Percentiles rank a stretch among this genome's conserved stretches.
Evolutionary conservation across 2,329 filamentous ascomycete species (phyloP).

Genomic region (Emmonsiellopsis sp.): DNA sequence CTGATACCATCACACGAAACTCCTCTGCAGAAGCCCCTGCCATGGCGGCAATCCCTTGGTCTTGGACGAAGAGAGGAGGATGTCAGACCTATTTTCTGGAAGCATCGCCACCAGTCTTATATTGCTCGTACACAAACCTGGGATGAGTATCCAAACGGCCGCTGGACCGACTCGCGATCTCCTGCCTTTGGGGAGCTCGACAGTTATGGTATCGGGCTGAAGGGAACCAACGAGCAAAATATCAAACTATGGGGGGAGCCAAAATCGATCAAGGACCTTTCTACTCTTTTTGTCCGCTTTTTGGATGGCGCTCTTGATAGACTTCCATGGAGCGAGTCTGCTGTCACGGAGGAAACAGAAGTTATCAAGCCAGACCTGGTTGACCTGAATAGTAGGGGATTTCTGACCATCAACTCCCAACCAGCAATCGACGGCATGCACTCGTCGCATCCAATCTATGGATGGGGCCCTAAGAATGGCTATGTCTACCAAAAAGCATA

Average conservation of each 20-base stretch:
- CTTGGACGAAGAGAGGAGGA: slow-evolving; percentile 85
- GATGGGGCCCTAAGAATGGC: slow-evolving; percentile 89
- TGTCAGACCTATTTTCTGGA: slow-evolving; percentile 97
- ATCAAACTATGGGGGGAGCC: slow-evolving; percentile 91
- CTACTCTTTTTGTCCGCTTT: slow-evolving; percentile 75
- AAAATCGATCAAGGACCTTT: slow-evolving; percentile 66
- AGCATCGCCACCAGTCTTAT: slow-evolving; percentile 92
- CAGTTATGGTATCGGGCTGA: slow-evolving; percentile 85
- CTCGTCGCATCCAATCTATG: slow-evolving; percentile 76
- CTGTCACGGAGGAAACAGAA: slow-evolving; percentile 74
- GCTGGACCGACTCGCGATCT: slow-evolving; percentile 95
- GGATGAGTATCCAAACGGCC: slow-evolving; percentile 98
- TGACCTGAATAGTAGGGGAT: slow-evolving; percentile 71
- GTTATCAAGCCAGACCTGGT: slow-evolving; percentile 68
- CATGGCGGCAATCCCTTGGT: slow-evolving; percentile 90
- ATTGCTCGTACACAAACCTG: slow-evolving; percentile 92
- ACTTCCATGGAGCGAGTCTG: slow-evolving; percentile 87
- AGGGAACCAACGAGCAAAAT: slow-evolving; percentile 92
- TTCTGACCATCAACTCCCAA: slow-evolving; percentile 96
- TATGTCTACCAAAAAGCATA: slow-evolving; percentile 99
- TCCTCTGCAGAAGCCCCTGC: slow-evolving; percentile 78
- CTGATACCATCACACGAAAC: slow-evolving; percentile 69
- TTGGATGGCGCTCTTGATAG: slow-evolving; percentile 70
- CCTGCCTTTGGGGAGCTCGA: slow-evolving; percentile 94
- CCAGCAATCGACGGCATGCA: slow-evolving; percentile 86